Base-by-base conservation (phyloP, 305 asterid genomes). In the Stenogyne calaminthoides region DNA sequence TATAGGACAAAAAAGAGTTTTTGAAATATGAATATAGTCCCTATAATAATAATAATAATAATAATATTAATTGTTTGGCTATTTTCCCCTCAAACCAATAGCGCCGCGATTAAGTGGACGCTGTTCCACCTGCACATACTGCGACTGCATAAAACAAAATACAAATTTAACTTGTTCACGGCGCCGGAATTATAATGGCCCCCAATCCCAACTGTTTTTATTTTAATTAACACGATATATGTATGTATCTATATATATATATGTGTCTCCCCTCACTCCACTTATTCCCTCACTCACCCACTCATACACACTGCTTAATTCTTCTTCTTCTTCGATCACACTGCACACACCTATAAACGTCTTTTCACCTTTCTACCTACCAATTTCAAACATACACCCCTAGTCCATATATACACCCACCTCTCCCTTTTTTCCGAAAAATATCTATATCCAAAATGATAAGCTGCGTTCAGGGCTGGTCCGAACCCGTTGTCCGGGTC, bases 401-500 rank as follows among this genome's bases (percentile, higher is more conserved):
- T n/a, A n/a, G n/a, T n/a, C n/a, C n/a, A n/a, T n/a, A n/a, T n/a
- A n/a, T n/a, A n/a, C n/a, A n/a, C n/a, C n/a, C n/a, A n/a, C n/a
- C n/a, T n/a, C n/a, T n/a, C 29, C 2, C 29, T 25, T 25, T 2
- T n/a, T n/a, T n/a, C n/a, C n/a, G n/a, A 0, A 25, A 25, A 25
- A n/a, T 25, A 25, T 2, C 1, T 25, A n/a, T 2, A 2, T 2
- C 29, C 1, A 25, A 25, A 1, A 25, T 25, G 81, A 52, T 80
- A 70, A 89, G 60, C 77, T 79, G 84, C 74, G 74, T 84, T 68
- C 77, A 76, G 40, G 77, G 84, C 61, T 93, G 98, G 98, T 88
- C 98, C 36, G 97, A 93, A 63, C 96, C 97, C 10, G 76, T 93
- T 0, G 81, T 86, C 73, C 88, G 98, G 27, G 98, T 93, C 76